Base-by-base conservation (phyloP, 495 filamentous ascomycete species). In the Xylaria venustula region DNA sequence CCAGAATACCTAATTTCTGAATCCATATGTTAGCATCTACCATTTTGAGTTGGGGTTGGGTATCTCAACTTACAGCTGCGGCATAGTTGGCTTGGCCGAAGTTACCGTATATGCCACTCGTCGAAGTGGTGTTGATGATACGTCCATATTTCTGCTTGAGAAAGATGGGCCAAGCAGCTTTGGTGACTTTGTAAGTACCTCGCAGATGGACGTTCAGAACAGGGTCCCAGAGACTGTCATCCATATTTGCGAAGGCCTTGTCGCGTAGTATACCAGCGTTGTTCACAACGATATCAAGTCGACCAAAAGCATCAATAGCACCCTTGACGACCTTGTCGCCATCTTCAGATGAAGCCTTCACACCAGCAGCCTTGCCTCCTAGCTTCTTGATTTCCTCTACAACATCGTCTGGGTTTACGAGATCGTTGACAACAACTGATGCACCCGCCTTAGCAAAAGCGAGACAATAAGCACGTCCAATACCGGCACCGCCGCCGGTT, bases 81-180 rank as follows among this genome's bases (percentile, higher is more conserved):
- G 94, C 87, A 75, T 98, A 98, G 80, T 98, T 98, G 67, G 94
- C 92, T 79, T 98, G 94, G 56, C 94, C 94, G 67, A 98, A 98
- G 83, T 97, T 98, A 64, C 94, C 94, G 68, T 98, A 98, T 77
- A 98, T 97, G 76, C 94, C 94, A 71, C 89, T 93, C 37, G 94
- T 97, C 48, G 90, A 95, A 15, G 94, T 91, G 58, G 94, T 98
- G 81, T 98, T 98, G 73, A 98, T 82, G 54, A 98, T 83, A 69
- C 94, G 91, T 63, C 94, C 94, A 64, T 97, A 98, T 84, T 97
- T 98, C 79, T 98, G 95, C 84, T 97, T 97, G 30, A 98, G 83
- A 81, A 98, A 90, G 76, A 93, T 88, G 49, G 94, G 95, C 95
- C 95, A 98, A 15, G 94, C 94, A 61, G 94, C 94, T 83, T 97